phyloP scores from a whole-genome alignment of 2,329 filamentous ascomycete genomes.

The Aspergillus carbonarius region DNA sequence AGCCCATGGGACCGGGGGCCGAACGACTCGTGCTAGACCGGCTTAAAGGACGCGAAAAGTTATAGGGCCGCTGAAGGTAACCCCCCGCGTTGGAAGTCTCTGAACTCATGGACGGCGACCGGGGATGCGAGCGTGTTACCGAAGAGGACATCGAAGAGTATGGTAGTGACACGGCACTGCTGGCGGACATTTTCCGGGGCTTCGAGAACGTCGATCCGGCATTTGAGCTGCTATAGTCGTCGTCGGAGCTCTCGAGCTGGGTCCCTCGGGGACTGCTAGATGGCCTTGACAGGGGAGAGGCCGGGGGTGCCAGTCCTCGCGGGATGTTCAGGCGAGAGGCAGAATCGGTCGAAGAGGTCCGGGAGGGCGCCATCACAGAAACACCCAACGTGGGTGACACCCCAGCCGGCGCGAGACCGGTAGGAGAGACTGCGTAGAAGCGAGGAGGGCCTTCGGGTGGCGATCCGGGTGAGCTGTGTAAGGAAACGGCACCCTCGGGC shows the following conservation, averaged over 20 bases:
- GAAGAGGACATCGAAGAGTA: conserved; percentile 65
- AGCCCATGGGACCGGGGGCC: conserved; percentile 28
- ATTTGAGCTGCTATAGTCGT: conserved; percentile 64
- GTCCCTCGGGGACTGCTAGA: conserved; percentile 58
- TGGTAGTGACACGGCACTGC: conserved; percentile 61
- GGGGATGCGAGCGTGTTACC: conserved; percentile 60
- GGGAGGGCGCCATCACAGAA: conserved; percentile 24
- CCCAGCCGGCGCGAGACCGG: conserved; percentile 13
- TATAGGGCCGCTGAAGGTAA: conserved; percentile 72
- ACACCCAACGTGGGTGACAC: conserved; percentile 4
- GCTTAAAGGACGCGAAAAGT: conserved; percentile 91
- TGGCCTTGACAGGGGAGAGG: conserved; percentile 44
- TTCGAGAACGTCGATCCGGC: conserved; percentile 63
- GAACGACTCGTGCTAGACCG: conserved; percentile 45
- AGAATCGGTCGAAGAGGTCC: conserved; percentile 39
- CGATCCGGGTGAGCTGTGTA: conserved; percentile 15
- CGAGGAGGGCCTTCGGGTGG: conserved; percentile 20
- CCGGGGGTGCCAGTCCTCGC: conserved; percentile 47
- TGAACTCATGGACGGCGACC: conserved; percentile 83
- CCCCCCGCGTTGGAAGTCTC: conserved; percentile 67
- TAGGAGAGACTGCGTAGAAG: conserved; percentile 20
- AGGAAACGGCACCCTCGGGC: conserved; percentile 28
- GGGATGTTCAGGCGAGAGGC: conserved; percentile 39
- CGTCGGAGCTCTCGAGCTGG: conserved; percentile 64
- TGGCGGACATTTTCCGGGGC: conserved; percentile 74